Evolutionary conservation across 2,329 filamentous ascomycete genomes (phyloP), one percentile per base, ranked within the genome.

Genomic region (Madurella mycetomatis): DNA sequence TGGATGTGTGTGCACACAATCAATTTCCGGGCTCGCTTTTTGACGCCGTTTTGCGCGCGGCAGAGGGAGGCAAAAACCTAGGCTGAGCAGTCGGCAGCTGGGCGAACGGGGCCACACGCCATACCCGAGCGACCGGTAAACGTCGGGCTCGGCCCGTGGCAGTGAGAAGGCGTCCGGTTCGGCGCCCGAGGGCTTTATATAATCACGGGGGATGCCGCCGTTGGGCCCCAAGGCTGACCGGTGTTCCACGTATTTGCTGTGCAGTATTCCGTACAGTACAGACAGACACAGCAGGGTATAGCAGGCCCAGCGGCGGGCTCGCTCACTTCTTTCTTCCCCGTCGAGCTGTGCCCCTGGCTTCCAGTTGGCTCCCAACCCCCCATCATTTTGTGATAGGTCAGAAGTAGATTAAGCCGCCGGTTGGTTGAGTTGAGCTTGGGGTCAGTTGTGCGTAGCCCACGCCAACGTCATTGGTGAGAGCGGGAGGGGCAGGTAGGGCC

Each of bases 391-490:
- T 51, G 49, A 51, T 41, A 47, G 43, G 49, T 15, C 43, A n/a
- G 42, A 25, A 25, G 39, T 34, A 44, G 40, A 47, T 18, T 53
- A 41, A 37, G 41, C 17, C 40, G 41, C 34, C 18, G 40, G 17
- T 16, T 1, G 32, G 37, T 16, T 13, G 5, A 17, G 12, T 9
- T 18, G 51, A 34, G 52, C 47, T 45, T 37, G 16, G 37, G 25
- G 9, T 18, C 12, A 45, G 19, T 16, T 31, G 41, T 31, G 49
- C 9, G 50, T 44, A 15, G 47, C 54, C 45, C 43, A 30, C 15
- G n/a, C 32, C 46, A 53, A 47, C 43, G 42, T 49, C 34, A 53
- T 55, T 51, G 53, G 53, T 19, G 42, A 49, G 41, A 19, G 32
- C 42, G 40, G 47, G 32, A 31, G 40, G n/a, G 31, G 9, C 30